A percentile compares a stretch with the other conserved stretches of the same genome.
Conservation (phyloP, 1,284 basidiomycete species). For the Agroathelia rolfsii region DNA sequence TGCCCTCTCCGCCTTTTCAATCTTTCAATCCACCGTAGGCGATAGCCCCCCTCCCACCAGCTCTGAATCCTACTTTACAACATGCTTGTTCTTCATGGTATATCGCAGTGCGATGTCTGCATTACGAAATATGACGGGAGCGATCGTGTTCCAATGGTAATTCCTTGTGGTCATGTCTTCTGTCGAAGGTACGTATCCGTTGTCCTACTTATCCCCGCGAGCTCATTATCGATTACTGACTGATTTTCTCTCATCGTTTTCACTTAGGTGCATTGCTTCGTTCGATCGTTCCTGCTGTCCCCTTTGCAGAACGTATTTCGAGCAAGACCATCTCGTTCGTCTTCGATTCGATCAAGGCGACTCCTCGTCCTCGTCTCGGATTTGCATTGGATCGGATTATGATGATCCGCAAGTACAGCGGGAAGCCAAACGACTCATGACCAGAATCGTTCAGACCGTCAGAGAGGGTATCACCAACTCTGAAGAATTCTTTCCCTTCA, state of each 20-base stretch:
- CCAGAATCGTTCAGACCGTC: constrained; percentile 27
- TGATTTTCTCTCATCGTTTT: constrained; percentile 5
- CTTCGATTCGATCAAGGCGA: constrained; percentile 19
- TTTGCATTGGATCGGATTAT: constrained; percentile 11
- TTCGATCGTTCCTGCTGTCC: constrained; percentile 24
- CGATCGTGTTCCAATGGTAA: too few species aligned
- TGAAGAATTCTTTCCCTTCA: constrained; percentile 14
- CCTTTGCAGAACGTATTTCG: constrained; percentile 23
- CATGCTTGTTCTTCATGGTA: too few species aligned
- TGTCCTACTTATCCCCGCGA: neutral
- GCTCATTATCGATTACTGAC: constrained; percentile 1
- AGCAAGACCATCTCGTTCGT: constrained; percentile 19
- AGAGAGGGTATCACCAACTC: constrained; percentile 22
- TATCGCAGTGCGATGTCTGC: too few species aligned
- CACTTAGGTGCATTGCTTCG: constrained; percentile 21
- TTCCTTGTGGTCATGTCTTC: constrained; percentile 37
- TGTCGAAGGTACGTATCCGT: constrained; percentile 23
- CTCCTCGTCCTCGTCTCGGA: constrained; percentile 10
- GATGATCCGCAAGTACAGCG: too few species aligned
- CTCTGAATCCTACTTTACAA: too few species aligned
- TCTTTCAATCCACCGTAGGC: too few species aligned
- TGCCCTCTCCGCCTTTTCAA: too few species aligned
- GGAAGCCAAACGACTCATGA: constrained; percentile 24
- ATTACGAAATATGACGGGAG: too few species aligned
- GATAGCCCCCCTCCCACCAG: too few species aligned